Evolutionary conservation across 179 eudicot genomes (phyloP), one percentile per base, ranked within the genome.

Genomic region (Pouteria campechiana): DNA sequence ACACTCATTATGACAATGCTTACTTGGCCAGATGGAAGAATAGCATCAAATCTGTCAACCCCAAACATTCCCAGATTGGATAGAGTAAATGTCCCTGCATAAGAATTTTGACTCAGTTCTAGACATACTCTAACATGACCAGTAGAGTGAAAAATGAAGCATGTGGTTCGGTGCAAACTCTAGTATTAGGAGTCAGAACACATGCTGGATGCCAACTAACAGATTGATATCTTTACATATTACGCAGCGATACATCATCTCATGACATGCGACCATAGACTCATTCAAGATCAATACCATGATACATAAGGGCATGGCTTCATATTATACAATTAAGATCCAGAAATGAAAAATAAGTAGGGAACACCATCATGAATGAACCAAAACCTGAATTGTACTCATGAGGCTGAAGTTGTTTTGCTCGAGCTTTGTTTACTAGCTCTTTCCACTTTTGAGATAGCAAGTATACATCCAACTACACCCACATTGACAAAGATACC

Each of bases 21-120:
- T 54, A 86, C 98, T 96, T 90, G 96, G 57, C 98, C 98, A 2
- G 98, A 95, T 46, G 98, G 98, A 60, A 90, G 93, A 52, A 90
- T 86, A 52, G 98, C 98, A 57, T 90, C 98, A 43, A 90, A 90
- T 48, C 96, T 75, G 41, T 90, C 98, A 49, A 90, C 98, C 75
- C 98, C 96, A 64, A 86, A 90, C 98, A 90, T 90, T 57, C 98
- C 98, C 64, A 90, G 59, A 52, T 90, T 90, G 63, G 98, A 90
- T 52, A 86, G 66, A 21, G 98, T 90, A 46, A 90, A 90, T 32
- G 98, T 90, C 50, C 98, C 98, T 90, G 38, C 3, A 49, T 10
- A n/a, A n/a, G n/a, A n/a, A n/a, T n/a, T n/a, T n/a, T n/a, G n/a
- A n/a, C n/a, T n/a, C n/a, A n/a, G n/a, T n/a, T n/a, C n/a, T n/a